A percentile compares a stretch with the other conserved stretches of the same genome.
phyloP scores from a whole-genome alignment of 257 asterid species.

The Solanum ossicruentum region DNA sequence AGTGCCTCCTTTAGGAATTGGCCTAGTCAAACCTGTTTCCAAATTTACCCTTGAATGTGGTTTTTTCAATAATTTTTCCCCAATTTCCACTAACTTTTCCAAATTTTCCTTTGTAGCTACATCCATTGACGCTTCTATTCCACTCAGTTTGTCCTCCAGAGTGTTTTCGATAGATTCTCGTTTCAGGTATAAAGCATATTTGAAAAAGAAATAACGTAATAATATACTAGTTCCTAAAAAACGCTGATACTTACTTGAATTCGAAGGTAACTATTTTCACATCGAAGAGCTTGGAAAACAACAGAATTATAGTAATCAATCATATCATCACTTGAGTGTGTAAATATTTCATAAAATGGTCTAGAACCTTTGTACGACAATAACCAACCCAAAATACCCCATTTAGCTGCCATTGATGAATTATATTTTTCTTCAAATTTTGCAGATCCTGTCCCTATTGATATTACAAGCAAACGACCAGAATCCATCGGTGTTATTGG shows the following conservation, averaged over 20 bases:
- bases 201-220: too few species aligned
- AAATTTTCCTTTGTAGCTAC: slow-evolving; percentile 34
- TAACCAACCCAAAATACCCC: slow-evolving; percentile 32
- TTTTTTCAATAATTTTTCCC: slow-evolving; percentile 19
- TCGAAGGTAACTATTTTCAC: background rate
- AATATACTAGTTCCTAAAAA: background rate
- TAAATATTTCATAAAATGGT: slow-evolving; percentile 25
- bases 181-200: too few species aligned
- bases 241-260: background rate
- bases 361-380: slow-evolving; percentile 5
- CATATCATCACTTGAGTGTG: slow-evolving; percentile 35
- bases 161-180: too few species aligned
- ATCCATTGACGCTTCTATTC: slow-evolving; percentile 29
- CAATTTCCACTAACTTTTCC: slow-evolving; percentile 24
- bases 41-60: slow-evolving; percentile 29
- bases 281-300: slow-evolving; percentile 21
- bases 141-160: slow-evolving; percentile 31
- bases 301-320: slow-evolving; percentile 29
- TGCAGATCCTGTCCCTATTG: slow-evolving; percentile 33
- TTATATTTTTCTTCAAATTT: slow-evolving; percentile 14
- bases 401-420: slow-evolving; percentile 11
- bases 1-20: slow-evolving; percentile 27
- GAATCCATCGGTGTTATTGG: slow-evolving; percentile 14
- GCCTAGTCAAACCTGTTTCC: slow-evolving; percentile 26
- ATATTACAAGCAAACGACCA: slow-evolving; percentile 24